Evolutionary conservation across 768 basidiomycete species (phyloP).

Genomic region (Multifurca ochricompacta): DNA sequence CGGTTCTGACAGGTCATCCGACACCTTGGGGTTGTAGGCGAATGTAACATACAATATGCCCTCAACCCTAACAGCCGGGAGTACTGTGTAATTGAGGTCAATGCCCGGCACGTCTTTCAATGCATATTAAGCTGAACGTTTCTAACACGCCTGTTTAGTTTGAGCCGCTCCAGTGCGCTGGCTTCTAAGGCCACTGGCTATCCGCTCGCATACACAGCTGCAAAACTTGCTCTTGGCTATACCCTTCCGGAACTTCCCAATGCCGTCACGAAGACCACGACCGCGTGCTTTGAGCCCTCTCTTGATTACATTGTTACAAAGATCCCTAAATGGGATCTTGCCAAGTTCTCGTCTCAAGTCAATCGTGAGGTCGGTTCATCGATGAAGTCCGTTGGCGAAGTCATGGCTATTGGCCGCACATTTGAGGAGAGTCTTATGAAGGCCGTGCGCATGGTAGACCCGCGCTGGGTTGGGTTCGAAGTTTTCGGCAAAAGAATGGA

Average conservation of each 20-base stretch:
- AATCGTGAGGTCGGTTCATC: constrained; percentile 92
- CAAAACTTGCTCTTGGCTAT: constrained; percentile 95
- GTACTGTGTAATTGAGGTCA: constrained; percentile 98
- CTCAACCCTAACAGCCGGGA: constrained; percentile 88
- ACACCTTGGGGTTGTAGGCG: constrained; percentile 85
- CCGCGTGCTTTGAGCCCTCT: constrained; percentile 98
- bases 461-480: constrained; percentile 94
- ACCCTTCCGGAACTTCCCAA: constrained; percentile 97
- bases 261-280: constrained; percentile 98
- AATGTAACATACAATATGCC: constrained; percentile 98
- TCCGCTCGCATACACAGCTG: constrained; percentile 97
- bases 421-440: constrained; percentile 99
- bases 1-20: constrained; percentile 38
- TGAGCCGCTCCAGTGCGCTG: constrained; percentile 87
- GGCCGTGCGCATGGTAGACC: constrained; percentile 96
- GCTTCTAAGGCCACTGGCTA: constrained; percentile 99
- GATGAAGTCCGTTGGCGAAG: constrained; percentile 99
- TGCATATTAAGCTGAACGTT: neutral
- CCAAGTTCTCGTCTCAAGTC: constrained; percentile 93
- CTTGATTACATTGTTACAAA: constrained; percentile 99
- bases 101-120: constrained; percentile 58
- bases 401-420: constrained; percentile 99
- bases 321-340: constrained; percentile 99
- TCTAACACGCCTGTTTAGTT: neutral
- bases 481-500: constrained; percentile 68